phyloP scores from a whole-genome alignment of 2,329 filamentous ascomycete genomes.

The Aspergillus melleus region DNA sequence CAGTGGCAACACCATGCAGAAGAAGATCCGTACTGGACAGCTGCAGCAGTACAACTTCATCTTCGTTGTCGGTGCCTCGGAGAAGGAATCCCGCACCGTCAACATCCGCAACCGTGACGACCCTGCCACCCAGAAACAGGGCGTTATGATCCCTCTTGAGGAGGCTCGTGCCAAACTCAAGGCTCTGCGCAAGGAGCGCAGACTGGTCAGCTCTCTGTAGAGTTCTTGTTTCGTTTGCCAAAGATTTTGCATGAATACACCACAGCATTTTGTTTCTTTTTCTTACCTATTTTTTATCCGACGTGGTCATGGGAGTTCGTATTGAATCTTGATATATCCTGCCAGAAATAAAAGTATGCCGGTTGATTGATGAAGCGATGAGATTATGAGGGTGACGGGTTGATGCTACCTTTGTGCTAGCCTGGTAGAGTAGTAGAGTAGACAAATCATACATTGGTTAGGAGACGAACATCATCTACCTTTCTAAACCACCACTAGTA shows the following conservation, averaged over 20 bases:
- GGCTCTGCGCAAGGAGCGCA: constrained; percentile 47
- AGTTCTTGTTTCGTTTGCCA: background rate
- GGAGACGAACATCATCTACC: too few relatives aligned
- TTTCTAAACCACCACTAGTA: too few relatives aligned
- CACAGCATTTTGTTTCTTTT: background rate
- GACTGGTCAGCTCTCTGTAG: constrained; percentile 44
- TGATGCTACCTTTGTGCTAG: background rate
- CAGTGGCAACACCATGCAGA: constrained; percentile 51
- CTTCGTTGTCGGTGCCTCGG: constrained; percentile 61
- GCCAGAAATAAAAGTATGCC: background rate
- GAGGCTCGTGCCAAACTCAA: constrained; percentile 57
- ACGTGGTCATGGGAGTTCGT: background rate
- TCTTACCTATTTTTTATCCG: background rate
- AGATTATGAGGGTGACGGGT: background rate
- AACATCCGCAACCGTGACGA: constrained; percentile 67
- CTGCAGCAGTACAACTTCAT: constrained; percentile 54
- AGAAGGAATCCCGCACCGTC: constrained; percentile 59
- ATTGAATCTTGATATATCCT: background rate
- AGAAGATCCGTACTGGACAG: constrained; percentile 54
- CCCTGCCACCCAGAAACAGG: constrained; percentile 61
- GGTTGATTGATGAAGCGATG: constrained; percentile 4
- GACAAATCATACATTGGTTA: background rate
- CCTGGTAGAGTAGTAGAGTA: background rate
- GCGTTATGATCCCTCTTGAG: constrained; percentile 61
- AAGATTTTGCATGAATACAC: background rate